Conservation (phyloP, 139 green algal genomes). For the Diplosphaera chodatii region DNA sequence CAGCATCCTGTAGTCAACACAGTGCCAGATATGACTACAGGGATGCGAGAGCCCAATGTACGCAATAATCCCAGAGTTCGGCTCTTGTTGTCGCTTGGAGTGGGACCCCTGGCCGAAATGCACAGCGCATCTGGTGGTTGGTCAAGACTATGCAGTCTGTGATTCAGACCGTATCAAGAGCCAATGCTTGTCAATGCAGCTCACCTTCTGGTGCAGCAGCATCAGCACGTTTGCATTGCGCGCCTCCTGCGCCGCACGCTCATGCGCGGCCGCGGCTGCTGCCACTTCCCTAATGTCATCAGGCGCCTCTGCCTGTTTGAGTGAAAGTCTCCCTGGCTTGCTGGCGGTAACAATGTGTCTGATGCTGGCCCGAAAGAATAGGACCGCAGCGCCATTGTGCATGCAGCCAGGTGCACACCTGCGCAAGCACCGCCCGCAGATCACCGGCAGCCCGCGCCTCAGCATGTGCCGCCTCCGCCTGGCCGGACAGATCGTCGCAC, state of each 20-base stretch:
- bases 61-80: too few relatives aligned
- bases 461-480: slow-evolving; percentile 13
- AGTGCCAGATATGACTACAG: neutral
- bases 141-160: too few relatives aligned
- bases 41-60: too few relatives aligned
- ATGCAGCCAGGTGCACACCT: neutral
- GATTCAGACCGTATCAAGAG: too few relatives aligned
- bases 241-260: slow-evolving; percentile 28
- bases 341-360: too few relatives aligned
- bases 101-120: too few relatives aligned
- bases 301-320: too few relatives aligned
- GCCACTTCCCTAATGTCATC: slow-evolving; percentile 12
- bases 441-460: slow-evolving; percentile 7
- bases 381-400: neutral
- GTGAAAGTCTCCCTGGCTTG: too few relatives aligned
- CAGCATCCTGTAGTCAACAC: neutral
- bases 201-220: slow-evolving; percentile 32
- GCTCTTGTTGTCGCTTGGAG: too few relatives aligned
- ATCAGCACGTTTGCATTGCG: slow-evolving; percentile 30
- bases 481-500: slow-evolving; percentile 11
- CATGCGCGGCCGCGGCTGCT: slow-evolving; percentile 20
- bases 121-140: too few relatives aligned
- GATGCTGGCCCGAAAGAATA: too few relatives aligned
- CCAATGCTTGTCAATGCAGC: too few relatives aligned
- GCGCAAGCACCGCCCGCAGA: slow-evolving; percentile 16